phyloP scores from a whole-genome alignment of 139 green algal species.

The Chlorella sp. region DNA sequence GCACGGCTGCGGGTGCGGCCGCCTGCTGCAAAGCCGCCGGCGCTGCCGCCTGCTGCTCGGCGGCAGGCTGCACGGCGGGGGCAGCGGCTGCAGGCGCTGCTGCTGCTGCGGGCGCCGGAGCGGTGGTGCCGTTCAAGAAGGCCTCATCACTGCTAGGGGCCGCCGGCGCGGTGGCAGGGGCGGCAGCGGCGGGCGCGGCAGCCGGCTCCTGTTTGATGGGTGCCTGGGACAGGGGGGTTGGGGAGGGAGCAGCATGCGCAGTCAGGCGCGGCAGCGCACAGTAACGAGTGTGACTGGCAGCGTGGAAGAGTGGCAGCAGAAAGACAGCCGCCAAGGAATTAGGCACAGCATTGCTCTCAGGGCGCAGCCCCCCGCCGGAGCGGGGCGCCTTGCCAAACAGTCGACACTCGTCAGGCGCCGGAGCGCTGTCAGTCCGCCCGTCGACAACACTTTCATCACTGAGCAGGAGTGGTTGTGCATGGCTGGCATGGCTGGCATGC shows the following conservation, averaged over 20 bases:
- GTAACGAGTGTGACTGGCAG: neutral
- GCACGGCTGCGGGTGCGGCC: neutral
- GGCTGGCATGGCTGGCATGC: too few species aligned
- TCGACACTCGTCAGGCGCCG: slow-evolving; percentile 4
- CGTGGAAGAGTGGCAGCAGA: too few species aligned
- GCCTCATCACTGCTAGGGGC: neutral
- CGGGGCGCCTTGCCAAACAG: neutral
- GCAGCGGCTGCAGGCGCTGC: neutral
- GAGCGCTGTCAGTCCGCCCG: neutral
- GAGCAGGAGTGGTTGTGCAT: neutral
- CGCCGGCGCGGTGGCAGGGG: neutral
- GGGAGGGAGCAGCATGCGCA: neutral
- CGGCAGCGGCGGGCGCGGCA: neutral
- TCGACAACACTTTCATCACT: neutral
- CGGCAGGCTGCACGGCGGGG: neutral
- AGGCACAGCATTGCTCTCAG: neutral
- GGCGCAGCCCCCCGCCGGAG: slow-evolving; percentile 11
- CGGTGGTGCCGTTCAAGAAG: neutral
- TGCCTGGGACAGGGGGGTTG: neutral
- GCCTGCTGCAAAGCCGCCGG: neutral
- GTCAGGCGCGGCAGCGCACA: neutral
- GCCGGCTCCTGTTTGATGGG: neutral
- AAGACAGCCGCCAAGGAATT: neutral
- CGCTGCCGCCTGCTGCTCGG: neutral
- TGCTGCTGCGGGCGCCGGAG: neutral